Evolutionary conservation across 495 filamentous ascomycete genomes (phyloP), one percentile per base, ranked within the genome.

Genomic region (Xylaria scruposa): DNA sequence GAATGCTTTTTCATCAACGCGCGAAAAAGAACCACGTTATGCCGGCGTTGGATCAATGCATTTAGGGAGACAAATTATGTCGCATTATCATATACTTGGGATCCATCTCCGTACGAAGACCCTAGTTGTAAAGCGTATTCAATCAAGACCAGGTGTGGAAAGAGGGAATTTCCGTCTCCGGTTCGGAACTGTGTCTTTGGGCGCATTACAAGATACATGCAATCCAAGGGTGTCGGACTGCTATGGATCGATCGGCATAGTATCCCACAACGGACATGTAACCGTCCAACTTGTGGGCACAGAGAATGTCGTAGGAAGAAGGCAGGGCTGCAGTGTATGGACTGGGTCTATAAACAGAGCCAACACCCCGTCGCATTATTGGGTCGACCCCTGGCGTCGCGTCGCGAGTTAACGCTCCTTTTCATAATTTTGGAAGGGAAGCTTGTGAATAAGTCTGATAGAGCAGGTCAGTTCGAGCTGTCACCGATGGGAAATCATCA

Each of bases 241-340:
- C 71, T 78, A 12, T 78, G 76, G 74, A 75, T 78, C 42, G 74
- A 78, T 44, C 66, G 47, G 29, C 74, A 78, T 59, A 64, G 74
- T 42, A 76, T 78, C 68, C 72, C 49, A n/a, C 75, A 77, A 70
- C 24, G 49, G 17, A 70, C 21, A 24, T 76, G 66, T 56, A 42
- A 49, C 33, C 19, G 19, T 15, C 33, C 40, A 17, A 9, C 21
- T 47, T 68, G 67, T 58, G n/a, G 10, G 5, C 72, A 74, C 49
- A 21, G 8, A 21, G 10, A 21, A 21, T 70, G 69, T 49, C 21
- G 29, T 33, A 33, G 21, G 53, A 77, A 77, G 53, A 40, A 40
- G n/a, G 51, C 40, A 7, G 75, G 58, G 4, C 15, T 77, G 4
- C 73, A 72, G 58, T 58, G 65, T 3, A 75, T 76, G 74, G 76